phyloP scores from a whole-genome alignment of 768 basidiomycete genomes.

The Rhizopogon rudus region DNA sequence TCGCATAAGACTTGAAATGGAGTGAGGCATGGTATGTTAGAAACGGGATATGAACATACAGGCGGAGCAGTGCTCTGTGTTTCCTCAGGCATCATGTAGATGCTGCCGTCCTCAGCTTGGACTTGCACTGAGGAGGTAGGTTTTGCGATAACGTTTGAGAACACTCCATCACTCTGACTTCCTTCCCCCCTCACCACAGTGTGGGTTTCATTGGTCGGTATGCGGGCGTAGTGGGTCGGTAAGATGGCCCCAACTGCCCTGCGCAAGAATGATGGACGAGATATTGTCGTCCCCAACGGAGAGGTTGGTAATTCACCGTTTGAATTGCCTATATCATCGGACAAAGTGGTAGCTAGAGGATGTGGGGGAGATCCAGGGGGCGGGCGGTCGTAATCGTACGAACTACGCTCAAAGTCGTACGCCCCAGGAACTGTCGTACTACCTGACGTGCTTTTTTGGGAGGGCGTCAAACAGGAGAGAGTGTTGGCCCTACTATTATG shows the following conservation, averaged over 20 bases:
- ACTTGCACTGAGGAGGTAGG: conserved; percentile 48
- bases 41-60: conserved; percentile 40
- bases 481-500: conserved; percentile 22
- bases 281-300: conserved; percentile 29
- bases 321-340: conserved; percentile 68
- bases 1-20: conserved; percentile 64
- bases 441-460: conserved; percentile 4
- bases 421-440: conserved; percentile 29
- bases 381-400: conserved; percentile 53
- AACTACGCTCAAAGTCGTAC: conserved; percentile 81
- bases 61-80: conserved; percentile 81
- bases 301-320: conserved; percentile 59
- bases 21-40: background rate
- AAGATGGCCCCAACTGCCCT: conserved; percentile 53
- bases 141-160: conserved; percentile 91
- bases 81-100: conserved; percentile 72
- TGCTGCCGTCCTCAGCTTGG: conserved; percentile 46
- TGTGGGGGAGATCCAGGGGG: conserved; percentile 78
- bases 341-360: conserved; percentile 50
- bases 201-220: conserved; percentile 36
- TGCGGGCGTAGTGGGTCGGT: conserved; percentile 58
- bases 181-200: conserved; percentile 53
- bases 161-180: conserved; percentile 88
- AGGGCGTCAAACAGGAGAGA: conserved; percentile 6
- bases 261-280: conserved; percentile 50